Conservation (phyloP, 2,329 filamentous ascomycete species). For the Colletotrichum sp. region DNA sequence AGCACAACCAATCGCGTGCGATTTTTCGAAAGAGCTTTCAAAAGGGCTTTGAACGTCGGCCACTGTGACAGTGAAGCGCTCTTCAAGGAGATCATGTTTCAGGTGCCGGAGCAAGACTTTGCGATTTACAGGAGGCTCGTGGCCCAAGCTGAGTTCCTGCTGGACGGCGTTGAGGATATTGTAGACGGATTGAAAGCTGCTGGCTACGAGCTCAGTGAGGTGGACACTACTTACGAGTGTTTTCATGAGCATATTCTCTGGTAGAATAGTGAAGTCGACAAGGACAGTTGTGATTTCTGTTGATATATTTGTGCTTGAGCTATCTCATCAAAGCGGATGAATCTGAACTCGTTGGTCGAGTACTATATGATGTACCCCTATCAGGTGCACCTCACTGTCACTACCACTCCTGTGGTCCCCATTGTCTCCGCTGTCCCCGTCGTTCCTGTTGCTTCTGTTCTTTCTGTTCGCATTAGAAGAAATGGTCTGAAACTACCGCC, state of each 20-base stretch:
- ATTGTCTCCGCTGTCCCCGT: no score
- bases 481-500: no score
- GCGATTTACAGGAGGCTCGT: not conserved
- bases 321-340: not conserved
- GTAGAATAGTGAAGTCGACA: not conserved
- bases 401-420: no score
- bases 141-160: not conserved
- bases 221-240: not conserved
- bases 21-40: no score
- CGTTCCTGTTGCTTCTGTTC: no score
- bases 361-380: not conserved
- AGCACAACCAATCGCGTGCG: no score
- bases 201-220: not conserved
- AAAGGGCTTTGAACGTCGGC: not conserved
- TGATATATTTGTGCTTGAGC: not conserved
- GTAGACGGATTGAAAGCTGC: not conserved
- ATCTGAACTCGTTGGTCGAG: not conserved
- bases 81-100: not conserved
- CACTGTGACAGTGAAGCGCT: not conserved
- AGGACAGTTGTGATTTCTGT: rapidly evolving
- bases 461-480: no score
- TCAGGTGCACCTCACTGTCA: no score
- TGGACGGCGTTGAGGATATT: not conserved
- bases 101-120: not conserved
- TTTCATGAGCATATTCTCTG: rapidly evolving